phyloP scores from a whole-genome alignment of 352 stramenopile species.

The Phytophthora melonis region DNA sequence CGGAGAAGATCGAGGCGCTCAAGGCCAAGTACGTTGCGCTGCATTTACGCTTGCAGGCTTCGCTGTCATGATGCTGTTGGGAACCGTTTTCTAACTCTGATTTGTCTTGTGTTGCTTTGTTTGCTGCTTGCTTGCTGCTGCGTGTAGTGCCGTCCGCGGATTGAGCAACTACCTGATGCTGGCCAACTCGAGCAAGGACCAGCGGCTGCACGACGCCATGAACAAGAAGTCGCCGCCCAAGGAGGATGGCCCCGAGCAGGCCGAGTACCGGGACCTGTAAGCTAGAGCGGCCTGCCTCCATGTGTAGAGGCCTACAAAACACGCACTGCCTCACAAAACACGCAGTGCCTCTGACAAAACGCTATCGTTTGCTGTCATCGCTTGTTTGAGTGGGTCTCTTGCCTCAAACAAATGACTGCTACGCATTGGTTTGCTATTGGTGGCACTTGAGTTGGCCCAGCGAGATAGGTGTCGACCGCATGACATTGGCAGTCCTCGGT shows the following conservation, averaged over 20 bases:
- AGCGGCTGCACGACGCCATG: constrained; percentile 85
- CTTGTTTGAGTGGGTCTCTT: not conserved
- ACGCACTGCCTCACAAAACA: constrained; percentile 2
- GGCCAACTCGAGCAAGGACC: constrained; percentile 91
- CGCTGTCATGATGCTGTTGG: not conserved
- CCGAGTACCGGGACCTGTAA: constrained; percentile 86
- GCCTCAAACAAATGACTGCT: not conserved
- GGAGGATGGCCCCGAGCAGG: constrained; percentile 58
- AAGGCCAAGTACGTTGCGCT: constrained; percentile 78
- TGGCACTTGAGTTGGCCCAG: no score
- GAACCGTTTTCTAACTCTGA: not conserved
- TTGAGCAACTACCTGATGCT: constrained; percentile 91
- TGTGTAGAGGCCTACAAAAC: constrained; percentile 11
- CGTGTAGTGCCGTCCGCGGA: constrained; percentile 71
- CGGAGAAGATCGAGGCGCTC: constrained; percentile 82
- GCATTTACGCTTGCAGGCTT: not conserved
- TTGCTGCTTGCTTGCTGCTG: not conserved
- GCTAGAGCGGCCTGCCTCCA: constrained; percentile 5
- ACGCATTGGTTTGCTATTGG: not conserved
- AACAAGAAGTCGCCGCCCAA: constrained; percentile 58
- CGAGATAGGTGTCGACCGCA: no score
- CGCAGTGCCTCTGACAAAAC: not conserved
- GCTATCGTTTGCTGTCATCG: not conserved
- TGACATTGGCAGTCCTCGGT: no score
- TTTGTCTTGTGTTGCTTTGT: not conserved